These are phyloP conservation scores for Byssochlamys sp. DNA, from an alignment of 2,329 filamentous ascomycete genomes.

Conservation along the genomic window DNA sequence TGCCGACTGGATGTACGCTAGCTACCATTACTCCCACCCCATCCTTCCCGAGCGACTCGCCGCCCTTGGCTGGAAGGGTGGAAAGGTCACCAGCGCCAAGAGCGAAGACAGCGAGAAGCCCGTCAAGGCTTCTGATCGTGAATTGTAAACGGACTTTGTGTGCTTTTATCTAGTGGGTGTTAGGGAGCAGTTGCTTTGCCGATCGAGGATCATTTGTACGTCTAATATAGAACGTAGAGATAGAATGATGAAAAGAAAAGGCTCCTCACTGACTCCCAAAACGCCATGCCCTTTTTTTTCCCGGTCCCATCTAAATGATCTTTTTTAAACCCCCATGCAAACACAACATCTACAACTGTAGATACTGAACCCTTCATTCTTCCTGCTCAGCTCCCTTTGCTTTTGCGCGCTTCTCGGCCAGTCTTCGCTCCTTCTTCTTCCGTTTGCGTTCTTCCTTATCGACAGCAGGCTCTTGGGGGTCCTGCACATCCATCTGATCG, in stretches of 20 bases:
- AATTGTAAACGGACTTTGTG: conserved; percentile 46
- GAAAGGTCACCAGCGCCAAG: conserved; percentile 39
- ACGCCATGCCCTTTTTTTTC: conserved; percentile 6
- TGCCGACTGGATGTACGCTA: conserved; percentile 95
- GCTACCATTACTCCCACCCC: conserved; percentile 96
- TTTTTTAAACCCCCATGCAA: background rate
- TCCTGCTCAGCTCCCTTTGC: conserved; percentile 17
- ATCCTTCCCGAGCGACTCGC: conserved; percentile 88
- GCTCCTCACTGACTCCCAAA: conserved; percentile 19
- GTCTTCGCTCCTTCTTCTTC: conserved; percentile 46
- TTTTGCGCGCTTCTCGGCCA: conserved; percentile 35
- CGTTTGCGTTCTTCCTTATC: conserved; percentile 47
- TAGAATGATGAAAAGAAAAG: conserved; percentile 5
- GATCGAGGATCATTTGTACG: background rate
- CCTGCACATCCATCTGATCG: conserved; percentile 25
- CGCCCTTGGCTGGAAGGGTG: conserved; percentile 76
- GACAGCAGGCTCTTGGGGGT: conserved; percentile 11
- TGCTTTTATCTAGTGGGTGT: conserved; percentile 1
- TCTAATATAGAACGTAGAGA: conserved; percentile 3
- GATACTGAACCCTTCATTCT: conserved; percentile 8
- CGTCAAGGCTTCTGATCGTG: conserved; percentile 63
- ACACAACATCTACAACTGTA: background rate
- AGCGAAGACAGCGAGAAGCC: conserved; percentile 48
- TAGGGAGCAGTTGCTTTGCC: background rate
- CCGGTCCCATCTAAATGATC: background rate